Base-by-base conservation (phyloP, 352 stramenopile genomes). In the Phytophthora constricta region DNA sequence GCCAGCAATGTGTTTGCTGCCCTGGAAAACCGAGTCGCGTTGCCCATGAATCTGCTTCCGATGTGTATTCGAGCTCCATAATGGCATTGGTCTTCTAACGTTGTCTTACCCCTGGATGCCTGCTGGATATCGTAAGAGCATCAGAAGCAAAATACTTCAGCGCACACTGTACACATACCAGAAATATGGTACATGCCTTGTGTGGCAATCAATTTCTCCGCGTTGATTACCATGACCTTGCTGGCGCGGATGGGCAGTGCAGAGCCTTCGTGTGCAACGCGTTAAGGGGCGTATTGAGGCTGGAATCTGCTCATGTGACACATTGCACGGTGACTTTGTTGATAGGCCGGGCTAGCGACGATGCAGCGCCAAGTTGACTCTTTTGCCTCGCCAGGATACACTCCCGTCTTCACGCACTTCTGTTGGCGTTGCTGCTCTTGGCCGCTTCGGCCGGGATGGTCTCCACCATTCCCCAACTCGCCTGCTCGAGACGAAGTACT, bases 261-360 rank as follows among this genome's bases (percentile, higher is more conserved):
- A 54, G 22, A 43, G 43, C 19, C 42, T 42, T 3, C 14, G 43
- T 71, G 50, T 71, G 63, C 62, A 70, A 70, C 49, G 48, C 11
- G 45, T 64, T 58, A n/a, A n/a, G n/a, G n/a, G n/a, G n/a, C n/a
- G n/a, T n/a, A n/a, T 54, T 69, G 53, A 69, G 64, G 20, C 63
- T 71, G 63, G n/a, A 71, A 71, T 71, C 63, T 71, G 63, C 63
- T 66, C 20, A 51, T 65, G 62, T 41, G 55, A 65, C 62, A 70
- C 39, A n/a, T n/a, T n/a, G n/a, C n/a, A n/a, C n/a, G n/a, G n/a
- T n/a, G n/a, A n/a, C n/a, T n/a, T n/a, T n/a, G n/a, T n/a, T n/a
- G n/a, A n/a, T n/a, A n/a, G 55, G 34, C 34, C n/a, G n/a, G 14
- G n/a, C 52, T 48, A 57, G 61, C 63, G 22, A 63, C 55, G 59